A percentile compares a stretch with the other conserved stretches of the same genome.
phyloP scores from a whole-genome alignment of 495 filamentous ascomycete species.

The Chaetomium tenue region DNA sequence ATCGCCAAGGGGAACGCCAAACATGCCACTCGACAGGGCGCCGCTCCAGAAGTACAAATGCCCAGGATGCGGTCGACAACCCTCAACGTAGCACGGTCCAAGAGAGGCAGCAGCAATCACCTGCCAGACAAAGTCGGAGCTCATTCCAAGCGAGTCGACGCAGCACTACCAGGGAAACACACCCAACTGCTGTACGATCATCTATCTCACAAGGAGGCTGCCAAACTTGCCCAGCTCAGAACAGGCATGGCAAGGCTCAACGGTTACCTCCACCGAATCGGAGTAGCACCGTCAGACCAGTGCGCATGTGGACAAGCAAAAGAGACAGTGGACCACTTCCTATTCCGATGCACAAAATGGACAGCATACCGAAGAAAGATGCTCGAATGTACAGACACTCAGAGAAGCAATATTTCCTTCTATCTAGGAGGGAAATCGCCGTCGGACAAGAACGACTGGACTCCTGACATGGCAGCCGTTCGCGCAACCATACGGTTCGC shows the following conservation, averaged over 20 bases:
- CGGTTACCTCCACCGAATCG: background rate
- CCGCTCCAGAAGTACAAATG: background rate
- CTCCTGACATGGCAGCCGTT: background rate
- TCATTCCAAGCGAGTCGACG: background rate
- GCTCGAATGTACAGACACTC: background rate
- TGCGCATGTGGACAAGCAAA: background rate
- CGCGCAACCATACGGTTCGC: background rate
- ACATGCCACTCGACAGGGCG: background rate
- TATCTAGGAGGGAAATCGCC: conserved; percentile 2
- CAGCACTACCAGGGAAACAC: background rate
- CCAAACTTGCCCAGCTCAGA: background rate
- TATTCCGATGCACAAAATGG: background rate
- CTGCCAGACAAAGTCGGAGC: background rate
- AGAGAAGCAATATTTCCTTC: conserved; percentile 1
- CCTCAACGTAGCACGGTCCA: background rate
- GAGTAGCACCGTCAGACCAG: background rate
- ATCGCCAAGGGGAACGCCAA: background rate
- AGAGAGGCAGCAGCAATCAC: background rate
- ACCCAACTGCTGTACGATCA: background rate
- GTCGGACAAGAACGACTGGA: background rate
- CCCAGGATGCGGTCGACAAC: background rate
- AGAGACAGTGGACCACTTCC: conserved; percentile 4
- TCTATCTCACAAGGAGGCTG: background rate
- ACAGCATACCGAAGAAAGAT: background rate
- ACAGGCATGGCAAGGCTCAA: background rate